Evolutionary conservation across 1,284 basidiomycete genomes (phyloP).

Genomic region (Rhodotorula sp.): DNA sequence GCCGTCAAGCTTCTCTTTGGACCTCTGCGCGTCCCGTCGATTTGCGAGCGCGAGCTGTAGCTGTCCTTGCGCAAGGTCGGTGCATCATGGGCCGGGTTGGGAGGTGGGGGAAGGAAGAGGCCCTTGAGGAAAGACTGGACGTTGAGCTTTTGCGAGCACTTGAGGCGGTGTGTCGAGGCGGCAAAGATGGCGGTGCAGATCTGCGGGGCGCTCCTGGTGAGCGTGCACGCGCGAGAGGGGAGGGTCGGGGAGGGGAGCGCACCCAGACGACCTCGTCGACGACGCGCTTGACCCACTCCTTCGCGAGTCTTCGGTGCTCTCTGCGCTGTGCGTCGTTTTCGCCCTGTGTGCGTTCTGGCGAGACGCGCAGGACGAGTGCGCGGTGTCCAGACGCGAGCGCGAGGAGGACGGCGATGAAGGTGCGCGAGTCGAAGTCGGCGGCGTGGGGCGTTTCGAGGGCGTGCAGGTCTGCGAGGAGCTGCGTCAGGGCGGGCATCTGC

Average conservation of each 20-base stretch:
- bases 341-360: not conserved
- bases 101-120: slow-evolving; percentile 5
- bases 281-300: slow-evolving; percentile 1
- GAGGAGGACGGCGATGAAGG: slow-evolving; percentile 11
- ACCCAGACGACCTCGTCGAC: slow-evolving; percentile 22
- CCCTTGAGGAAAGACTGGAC: slow-evolving; percentile 12
- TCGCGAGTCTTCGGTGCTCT: not conserved
- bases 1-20: not conserved
- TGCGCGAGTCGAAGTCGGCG: slow-evolving; percentile 14
- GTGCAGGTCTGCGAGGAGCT: slow-evolving; percentile 9
- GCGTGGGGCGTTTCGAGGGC: not conserved
- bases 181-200: slow-evolving; percentile 15
- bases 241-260: not conserved
- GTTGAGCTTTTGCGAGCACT: slow-evolving; percentile 6
- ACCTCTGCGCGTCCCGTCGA: not conserved
- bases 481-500: not conserved
- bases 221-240: not conserved
- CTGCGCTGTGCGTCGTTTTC: not conserved
- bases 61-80: not conserved
- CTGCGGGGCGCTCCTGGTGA: not conserved
- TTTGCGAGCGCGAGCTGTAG: not conserved
- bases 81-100: too few species aligned
- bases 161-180: slow-evolving; percentile 7
- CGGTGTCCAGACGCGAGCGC: slow-evolving; percentile 2
- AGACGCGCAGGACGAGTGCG: slow-evolving; percentile 13